A percentile compares a stretch with the other conserved stretches of the same genome.
These are phyloP conservation scores for Candida vartiovaarae DNA, from an alignment of 805 yeast genomes.

Conservation along the genomic window DNA sequence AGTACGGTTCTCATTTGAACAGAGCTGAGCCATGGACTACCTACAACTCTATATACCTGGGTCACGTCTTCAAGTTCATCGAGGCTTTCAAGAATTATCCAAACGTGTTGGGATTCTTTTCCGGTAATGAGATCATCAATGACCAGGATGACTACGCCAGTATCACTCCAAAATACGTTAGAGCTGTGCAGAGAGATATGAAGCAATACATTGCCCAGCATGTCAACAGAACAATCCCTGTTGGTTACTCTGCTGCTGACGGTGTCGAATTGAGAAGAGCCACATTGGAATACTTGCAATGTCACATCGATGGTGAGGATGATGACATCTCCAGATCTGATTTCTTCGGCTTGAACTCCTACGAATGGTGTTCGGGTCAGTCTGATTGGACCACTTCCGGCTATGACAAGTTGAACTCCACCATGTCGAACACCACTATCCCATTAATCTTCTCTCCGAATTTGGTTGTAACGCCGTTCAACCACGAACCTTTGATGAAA, in stretches of 20 bases:
- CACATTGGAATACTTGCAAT: constrained; percentile 74
- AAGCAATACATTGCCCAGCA: constrained; percentile 68
- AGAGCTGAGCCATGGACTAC: constrained; percentile 65
- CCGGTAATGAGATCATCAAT: constrained; percentile 90
- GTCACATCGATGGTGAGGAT: constrained; percentile 53
- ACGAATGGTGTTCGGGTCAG: constrained; percentile 87
- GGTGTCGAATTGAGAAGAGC: constrained; percentile 61
- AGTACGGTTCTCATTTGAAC: constrained; percentile 55
- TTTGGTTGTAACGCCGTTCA: constrained; percentile 72
- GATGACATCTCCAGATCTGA: constrained; percentile 66
- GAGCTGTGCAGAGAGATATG: constrained; percentile 91
- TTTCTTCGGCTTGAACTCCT: constrained; percentile 90
- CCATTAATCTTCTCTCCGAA: constrained; percentile 68
- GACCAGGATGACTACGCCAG: constrained; percentile 55
- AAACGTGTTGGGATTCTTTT: constrained; percentile 79
- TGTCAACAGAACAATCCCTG: constrained; percentile 74
- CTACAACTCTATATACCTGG: constrained; percentile 63
- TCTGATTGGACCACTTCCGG: constrained; percentile 66
- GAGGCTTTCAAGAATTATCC: constrained; percentile 81
- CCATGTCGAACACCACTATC: constrained; percentile 50
- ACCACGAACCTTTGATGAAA: constrained; percentile 86
- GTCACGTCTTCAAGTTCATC: constrained; percentile 76
- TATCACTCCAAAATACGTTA: constrained; percentile 67
- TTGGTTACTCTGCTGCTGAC: constrained; percentile 96
- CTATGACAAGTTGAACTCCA: constrained; percentile 51